These are phyloP conservation scores for Neurospora sp. DNA, from an alignment of 2,329 filamentous ascomycete genomes.

Conservation along the genomic window DNA sequence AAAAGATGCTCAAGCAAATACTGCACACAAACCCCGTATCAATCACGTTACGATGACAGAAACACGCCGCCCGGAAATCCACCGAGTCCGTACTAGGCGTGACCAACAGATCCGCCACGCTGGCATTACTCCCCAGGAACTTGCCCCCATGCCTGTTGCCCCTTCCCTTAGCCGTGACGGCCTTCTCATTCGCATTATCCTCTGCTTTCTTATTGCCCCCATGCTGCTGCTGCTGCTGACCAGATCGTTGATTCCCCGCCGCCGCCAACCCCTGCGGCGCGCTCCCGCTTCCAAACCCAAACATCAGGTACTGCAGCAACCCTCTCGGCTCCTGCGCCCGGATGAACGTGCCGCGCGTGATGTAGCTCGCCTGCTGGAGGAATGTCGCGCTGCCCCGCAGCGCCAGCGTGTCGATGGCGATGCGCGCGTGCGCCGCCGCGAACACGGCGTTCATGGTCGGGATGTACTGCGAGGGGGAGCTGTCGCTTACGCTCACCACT, in stretches of 20 bases:
- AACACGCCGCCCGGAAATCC: conserved; percentile 96
- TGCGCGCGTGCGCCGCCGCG: conserved; percentile 76
- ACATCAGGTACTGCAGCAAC: conserved; percentile 87
- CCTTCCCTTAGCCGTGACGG: not conserved
- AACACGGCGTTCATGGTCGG: conserved; percentile 98
- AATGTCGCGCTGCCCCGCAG: conserved; percentile 82
- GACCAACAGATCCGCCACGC: conserved; percentile 47
- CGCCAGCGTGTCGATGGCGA: conserved; percentile 88
- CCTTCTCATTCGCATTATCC: not conserved
- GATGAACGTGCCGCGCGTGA: conserved; percentile 49
- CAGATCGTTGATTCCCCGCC: conserved; percentile 26
- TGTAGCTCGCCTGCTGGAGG: conserved; percentile 75
- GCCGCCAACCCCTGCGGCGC: conserved; percentile 13
- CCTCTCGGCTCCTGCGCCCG: conserved; percentile 51
- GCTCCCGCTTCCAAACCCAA: conserved; percentile 55
- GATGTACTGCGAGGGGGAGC: conserved; percentile 85
- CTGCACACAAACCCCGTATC: conserved; percentile 93
- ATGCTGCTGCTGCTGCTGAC: not conserved
- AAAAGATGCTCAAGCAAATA: conserved; percentile 92
- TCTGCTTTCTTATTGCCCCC: not conserved
- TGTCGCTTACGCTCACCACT: conserved; percentile 78
- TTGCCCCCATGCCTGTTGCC: conserved; percentile 13
- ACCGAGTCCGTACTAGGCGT: conserved; percentile 76
- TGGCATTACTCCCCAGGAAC: conserved; percentile 8
- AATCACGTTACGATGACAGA: conserved; percentile 86